phyloP scores from a whole-genome alignment of 805 yeast species.

The Lipomyces anomalus region DNA sequence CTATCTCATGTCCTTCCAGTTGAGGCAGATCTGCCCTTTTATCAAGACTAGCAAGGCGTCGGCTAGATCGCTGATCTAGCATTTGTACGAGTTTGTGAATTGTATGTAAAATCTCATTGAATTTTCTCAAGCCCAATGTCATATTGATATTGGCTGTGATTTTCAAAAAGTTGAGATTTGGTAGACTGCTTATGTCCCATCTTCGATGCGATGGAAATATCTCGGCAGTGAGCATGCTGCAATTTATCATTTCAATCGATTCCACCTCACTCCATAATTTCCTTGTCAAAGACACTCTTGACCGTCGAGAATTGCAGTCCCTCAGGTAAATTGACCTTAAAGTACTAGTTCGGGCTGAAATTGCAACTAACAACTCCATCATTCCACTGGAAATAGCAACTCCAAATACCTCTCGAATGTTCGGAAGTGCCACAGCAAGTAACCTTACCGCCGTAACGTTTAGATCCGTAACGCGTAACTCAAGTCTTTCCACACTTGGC shows the following conservation, averaged over 20 bases:
- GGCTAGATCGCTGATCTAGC: background rate
- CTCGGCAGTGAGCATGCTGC: slow-evolving; percentile 10
- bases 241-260: slow-evolving; percentile 8
- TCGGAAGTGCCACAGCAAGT: slow-evolving; percentile 10
- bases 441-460: slow-evolving; percentile 7
- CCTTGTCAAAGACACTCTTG: slow-evolving; percentile 1
- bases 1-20: background rate
- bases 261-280: slow-evolving; percentile 8
- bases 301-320: slow-evolving; percentile 3
- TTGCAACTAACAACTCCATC: slow-evolving; percentile 10
- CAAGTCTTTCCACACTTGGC: slow-evolving; percentile 7
- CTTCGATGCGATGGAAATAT: slow-evolving; percentile 10
- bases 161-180: slow-evolving; percentile 7
- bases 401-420: slow-evolving; percentile 6
- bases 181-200: slow-evolving; percentile 1
- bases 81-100: background rate
- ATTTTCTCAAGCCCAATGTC: background rate
- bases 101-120: background rate
- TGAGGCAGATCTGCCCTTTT: background rate
- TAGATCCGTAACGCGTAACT: slow-evolving; percentile 5
- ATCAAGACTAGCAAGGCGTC: background rate
- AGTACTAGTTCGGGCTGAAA: slow-evolving; percentile 6
- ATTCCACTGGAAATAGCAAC: slow-evolving; percentile 9
- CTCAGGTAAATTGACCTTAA: slow-evolving; percentile 7
- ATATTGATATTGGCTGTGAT: slow-evolving; percentile 5